phyloP scores from a whole-genome alignment of 139 green algal genomes.

The Desmodesmus armatus region DNA sequence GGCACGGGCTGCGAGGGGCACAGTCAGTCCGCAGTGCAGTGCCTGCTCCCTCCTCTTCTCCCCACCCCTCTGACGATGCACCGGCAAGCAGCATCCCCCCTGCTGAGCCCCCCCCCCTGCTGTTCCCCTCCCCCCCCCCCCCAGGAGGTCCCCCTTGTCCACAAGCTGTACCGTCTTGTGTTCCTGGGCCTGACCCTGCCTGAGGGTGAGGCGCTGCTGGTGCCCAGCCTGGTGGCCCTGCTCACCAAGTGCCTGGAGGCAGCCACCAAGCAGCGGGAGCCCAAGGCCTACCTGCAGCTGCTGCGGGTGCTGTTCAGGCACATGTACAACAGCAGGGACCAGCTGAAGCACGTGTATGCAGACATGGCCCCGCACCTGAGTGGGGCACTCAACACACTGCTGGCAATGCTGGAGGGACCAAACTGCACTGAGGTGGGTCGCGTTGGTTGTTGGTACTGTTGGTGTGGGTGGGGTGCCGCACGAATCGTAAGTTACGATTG shows the following conservation, averaged over 20 bases:
- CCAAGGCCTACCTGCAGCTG: constrained; percentile 71
- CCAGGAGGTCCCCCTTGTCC: constrained; percentile 59
- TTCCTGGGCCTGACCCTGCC: constrained; percentile 43
- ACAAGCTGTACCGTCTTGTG: constrained; percentile 69
- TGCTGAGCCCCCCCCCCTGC: too few relatives aligned
- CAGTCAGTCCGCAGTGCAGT: too few relatives aligned
- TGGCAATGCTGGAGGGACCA: constrained; percentile 76
- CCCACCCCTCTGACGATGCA: too few relatives aligned
- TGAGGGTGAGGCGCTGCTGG: constrained; percentile 49
- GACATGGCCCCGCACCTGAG: constrained; percentile 55
- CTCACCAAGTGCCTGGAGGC: constrained; percentile 42
- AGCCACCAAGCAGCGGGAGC: constrained; percentile 49
- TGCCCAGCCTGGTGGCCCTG: constrained; percentile 68
- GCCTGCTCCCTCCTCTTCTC: too few relatives aligned
- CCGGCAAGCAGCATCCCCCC: too few relatives aligned
- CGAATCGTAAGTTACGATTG: too few relatives aligned
- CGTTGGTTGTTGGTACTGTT: neutral
- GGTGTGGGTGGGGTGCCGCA: constrained; percentile 6
- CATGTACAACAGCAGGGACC: constrained; percentile 30
- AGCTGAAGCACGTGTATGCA: constrained; percentile 40
- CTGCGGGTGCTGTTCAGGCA: constrained; percentile 72
- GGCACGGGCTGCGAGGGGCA: too few relatives aligned
- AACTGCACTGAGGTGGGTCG: constrained; percentile 50
- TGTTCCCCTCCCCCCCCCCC: neutral
- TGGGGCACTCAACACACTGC: constrained; percentile 59